A percentile compares a stretch with the other conserved stretches of the same genome.
These are phyloP conservation scores for Trichoderma polysporum DNA, from an alignment of 2,329 filamentous ascomycete species.

Conservation along the genomic window DNA sequence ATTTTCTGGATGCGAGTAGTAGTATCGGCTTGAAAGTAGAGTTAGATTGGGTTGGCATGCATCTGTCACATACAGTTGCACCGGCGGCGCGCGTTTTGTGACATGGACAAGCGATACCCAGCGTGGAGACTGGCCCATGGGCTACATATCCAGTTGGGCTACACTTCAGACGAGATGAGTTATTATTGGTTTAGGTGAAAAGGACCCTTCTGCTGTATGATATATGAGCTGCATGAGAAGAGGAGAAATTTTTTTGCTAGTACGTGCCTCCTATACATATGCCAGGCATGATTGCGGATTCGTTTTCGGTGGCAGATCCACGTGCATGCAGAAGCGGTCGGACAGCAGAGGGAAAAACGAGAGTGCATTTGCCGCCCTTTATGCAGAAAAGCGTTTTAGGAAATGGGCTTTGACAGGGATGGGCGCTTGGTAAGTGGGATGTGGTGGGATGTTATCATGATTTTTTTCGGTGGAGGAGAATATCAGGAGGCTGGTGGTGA, in stretches of 20 bases:
- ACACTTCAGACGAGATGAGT: constrained; percentile 7
- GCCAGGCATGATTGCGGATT: background rate
- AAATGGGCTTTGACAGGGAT: constrained; percentile 15
- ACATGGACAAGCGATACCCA: constrained; percentile 1
- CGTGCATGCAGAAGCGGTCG: constrained; percentile 18
- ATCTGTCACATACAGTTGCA: constrained; percentile 10
- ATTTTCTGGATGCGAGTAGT: background rate
- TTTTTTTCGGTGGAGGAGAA: background rate
- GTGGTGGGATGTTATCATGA: constrained; percentile 20
- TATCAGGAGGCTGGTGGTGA: background rate
- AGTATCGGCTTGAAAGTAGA: background rate
- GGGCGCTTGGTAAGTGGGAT: constrained; percentile 9
- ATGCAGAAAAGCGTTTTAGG: constrained; percentile 18
- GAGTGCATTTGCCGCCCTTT: constrained; percentile 10
- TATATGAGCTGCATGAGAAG: constrained; percentile 14
- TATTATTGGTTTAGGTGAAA: background rate
- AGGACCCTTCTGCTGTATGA: background rate
- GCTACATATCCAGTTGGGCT: background rate
- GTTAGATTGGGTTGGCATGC: constrained; percentile 15
- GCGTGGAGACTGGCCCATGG: constrained; percentile 1
- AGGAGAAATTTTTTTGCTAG: background rate
- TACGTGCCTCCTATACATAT: constrained; percentile 9
- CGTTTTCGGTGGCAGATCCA: background rate
- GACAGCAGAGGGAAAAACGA: background rate
- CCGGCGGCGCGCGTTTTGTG: background rate